Conservation (phyloP, 129 eudicot species). For the Tagetes patula region DNA sequence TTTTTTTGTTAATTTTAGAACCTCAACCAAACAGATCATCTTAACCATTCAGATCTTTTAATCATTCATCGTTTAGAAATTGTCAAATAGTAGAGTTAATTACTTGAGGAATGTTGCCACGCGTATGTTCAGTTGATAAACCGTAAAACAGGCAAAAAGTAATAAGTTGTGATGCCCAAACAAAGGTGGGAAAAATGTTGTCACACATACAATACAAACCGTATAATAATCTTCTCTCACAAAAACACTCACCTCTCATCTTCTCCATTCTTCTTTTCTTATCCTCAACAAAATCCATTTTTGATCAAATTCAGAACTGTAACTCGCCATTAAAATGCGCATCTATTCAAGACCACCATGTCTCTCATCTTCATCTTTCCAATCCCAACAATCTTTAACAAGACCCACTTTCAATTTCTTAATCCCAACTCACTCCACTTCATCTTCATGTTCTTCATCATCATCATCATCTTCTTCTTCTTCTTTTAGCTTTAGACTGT, state of each 20-base stretch:
- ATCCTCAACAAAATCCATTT: slow-evolving; percentile 18
- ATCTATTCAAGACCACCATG: slow-evolving; percentile 43
- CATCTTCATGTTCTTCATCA: slow-evolving; percentile 19
- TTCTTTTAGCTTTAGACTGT: slow-evolving; percentile 38
- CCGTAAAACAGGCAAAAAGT: background rate
- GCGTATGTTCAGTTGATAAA: background rate
- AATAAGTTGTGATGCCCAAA: slow-evolving; percentile 20
- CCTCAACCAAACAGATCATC: no score
- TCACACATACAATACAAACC: slow-evolving; percentile 32
- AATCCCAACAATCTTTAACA: slow-evolving; percentile 17
- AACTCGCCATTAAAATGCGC: slow-evolving; percentile 33
- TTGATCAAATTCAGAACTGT: background rate
- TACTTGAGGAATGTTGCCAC: background rate
- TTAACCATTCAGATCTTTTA: no score
- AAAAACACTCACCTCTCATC: slow-evolving; percentile 11
- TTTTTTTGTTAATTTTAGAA: no score
- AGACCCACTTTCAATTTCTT: slow-evolving; percentile 43
- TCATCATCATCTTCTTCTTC: slow-evolving; percentile 24
- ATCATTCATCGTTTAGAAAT: no score
- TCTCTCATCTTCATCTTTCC: slow-evolving; percentile 42
- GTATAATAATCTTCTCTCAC: slow-evolving; percentile 30
- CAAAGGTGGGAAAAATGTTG: slow-evolving; percentile 17
- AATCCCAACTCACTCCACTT: slow-evolving; percentile 27
- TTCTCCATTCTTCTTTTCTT: slow-evolving; percentile 31
- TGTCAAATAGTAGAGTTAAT: no score